These are phyloP conservation scores for Elongisporangium prolatum DNA, from an alignment of 352 stramenopile genomes.

Conservation along the genomic window DNA sequence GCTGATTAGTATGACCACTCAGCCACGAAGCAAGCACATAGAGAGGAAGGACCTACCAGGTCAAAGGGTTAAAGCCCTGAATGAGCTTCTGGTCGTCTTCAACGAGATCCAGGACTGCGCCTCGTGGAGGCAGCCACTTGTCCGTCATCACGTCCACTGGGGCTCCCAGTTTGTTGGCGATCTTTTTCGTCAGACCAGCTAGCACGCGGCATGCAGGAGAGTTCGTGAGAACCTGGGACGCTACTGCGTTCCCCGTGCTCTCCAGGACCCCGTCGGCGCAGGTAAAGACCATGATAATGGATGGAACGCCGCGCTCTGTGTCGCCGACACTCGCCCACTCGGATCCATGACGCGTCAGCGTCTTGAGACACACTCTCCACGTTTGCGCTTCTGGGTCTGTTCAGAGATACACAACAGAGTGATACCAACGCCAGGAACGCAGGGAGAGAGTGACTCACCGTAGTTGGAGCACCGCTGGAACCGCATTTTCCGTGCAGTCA, in stretches of 20 bases:
- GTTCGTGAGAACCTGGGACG: slow-evolving; percentile 54
- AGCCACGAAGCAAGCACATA: not conserved
- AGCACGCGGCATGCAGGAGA: slow-evolving; percentile 70
- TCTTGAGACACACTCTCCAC: slow-evolving; percentile 69
- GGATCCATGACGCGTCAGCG: slow-evolving; percentile 63
- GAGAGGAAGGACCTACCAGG: slow-evolving; percentile 34
- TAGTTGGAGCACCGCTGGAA: slow-evolving; percentile 77
- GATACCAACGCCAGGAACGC: not conserved
- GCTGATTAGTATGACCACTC: not conserved
- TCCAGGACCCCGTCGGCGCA: slow-evolving; percentile 42
- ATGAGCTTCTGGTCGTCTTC: slow-evolving; percentile 8
- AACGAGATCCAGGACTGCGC: slow-evolving; percentile 16
- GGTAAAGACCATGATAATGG: slow-evolving; percentile 57
- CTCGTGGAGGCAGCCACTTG: slow-evolving; percentile 57
- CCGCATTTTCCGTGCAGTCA: slow-evolving; percentile 47
- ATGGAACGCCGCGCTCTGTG: slow-evolving; percentile 59
- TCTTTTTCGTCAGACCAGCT: slow-evolving; percentile 78
- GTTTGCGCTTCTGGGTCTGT: slow-evolving; percentile 43
- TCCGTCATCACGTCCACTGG: slow-evolving; percentile 84
- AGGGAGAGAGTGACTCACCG: slow-evolving; percentile 20
- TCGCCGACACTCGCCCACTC: slow-evolving; percentile 66
- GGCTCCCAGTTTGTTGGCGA: slow-evolving; percentile 74
- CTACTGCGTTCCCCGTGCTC: slow-evolving; percentile 39
- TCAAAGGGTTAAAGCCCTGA: slow-evolving; percentile 70
- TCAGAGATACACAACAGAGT: not conserved